Evolutionary conservation across 768 basidiomycete species (phyloP), one percentile per base, ranked within the genome.

Genomic region (Kwoniella dejecticola): DNA sequence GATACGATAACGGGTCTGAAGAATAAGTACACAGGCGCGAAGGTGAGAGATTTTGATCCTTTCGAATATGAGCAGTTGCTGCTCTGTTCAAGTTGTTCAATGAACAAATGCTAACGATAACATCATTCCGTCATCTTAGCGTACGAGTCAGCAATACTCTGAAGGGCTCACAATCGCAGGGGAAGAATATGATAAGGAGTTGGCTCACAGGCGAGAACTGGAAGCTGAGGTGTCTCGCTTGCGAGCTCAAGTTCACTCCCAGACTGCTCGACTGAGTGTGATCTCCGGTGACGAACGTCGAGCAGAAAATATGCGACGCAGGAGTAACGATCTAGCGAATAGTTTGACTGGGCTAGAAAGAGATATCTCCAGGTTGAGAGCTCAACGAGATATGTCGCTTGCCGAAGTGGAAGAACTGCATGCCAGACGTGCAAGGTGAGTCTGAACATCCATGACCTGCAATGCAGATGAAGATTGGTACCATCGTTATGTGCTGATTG

Each of bases 321-420:
- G 90, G 53, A 86, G 88, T 4, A 86, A 88, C 64, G 90, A 97
- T 71, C 81, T 96, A 26, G 83, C 84, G 59, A 85, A 86, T 62
- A 90, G 83, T 67, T 81, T 99, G 41, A 84, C 85, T 49, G 86
- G 83, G 4, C 83, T 98, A 50, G 93, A 94, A 80, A 85, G 85
- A 46, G 89, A 95, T 72, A 81, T 98, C 6, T 91, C 91, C 7
- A 88, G 88, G 68, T 81, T 99, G 55, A 88, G 86, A 73, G 90
- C 87, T 0, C 90, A 99, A 77, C 83, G 95, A 29, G 96, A 98
- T 70, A 85, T 98, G 81, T 85, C 90, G 11, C 79, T 97, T 59
- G 93, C 92, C 0, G 95, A 99, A 77, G 86, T 98, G 36, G 93
- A 95, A 73, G 93, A 97, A 79, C 82, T 99, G 31, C 84, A 86